Base-by-base conservation (phyloP, 2,329 filamentous ascomycete genomes). In the Xylaria hypoxylon region DNA sequence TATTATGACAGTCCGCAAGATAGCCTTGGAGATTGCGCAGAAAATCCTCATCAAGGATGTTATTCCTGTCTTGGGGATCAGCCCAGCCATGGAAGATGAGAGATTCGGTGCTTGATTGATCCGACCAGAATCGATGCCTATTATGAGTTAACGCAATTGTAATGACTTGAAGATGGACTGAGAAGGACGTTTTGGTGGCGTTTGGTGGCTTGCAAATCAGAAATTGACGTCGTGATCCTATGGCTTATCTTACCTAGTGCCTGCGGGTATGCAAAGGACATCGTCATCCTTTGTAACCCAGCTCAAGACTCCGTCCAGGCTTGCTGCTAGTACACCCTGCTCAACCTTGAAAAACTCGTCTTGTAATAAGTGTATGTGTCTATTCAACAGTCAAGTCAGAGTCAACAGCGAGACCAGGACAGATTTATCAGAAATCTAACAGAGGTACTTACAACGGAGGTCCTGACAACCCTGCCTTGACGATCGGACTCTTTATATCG, bases 291-390 rank as follows among this genome's bases (percentile, higher is more conserved):
- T 68, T 17, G 66, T 70, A 7, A 66, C 26, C 5, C 42, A 47
- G 31, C 60, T 35, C 28, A 65, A 51, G 33, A 44, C 26, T 17
- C 67, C 65, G 42, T 70, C 59, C 17, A 35, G 45, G 6, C 60
- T 50, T 7, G 53, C 67, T 2, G 47, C 70, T 24, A 72, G 26
- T 13, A 71, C 40, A 2, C 70, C 70, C 22, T 65, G 44, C 52
- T 72, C 68, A 17, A 72, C 67, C 22, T 69, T 42, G 57, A 72
- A 71, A 38, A 59, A 61, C 42, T 72, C 70, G 26, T 68, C 65
- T 31, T 72, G 70, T 11, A 33, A 13, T 15, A 65, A 51, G 38
- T 72, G 70, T 22, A 72, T 67, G 44, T 71, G 70, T n/a, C 70
- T 72, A 28, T 31, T 7, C 28, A 31, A 31, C n/a, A 31, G 7